Evolutionary conservation across 2,329 filamentous ascomycete species (phyloP), one percentile per base, ranked within the genome.

Genomic region (Colletotrichum phormii): DNA sequence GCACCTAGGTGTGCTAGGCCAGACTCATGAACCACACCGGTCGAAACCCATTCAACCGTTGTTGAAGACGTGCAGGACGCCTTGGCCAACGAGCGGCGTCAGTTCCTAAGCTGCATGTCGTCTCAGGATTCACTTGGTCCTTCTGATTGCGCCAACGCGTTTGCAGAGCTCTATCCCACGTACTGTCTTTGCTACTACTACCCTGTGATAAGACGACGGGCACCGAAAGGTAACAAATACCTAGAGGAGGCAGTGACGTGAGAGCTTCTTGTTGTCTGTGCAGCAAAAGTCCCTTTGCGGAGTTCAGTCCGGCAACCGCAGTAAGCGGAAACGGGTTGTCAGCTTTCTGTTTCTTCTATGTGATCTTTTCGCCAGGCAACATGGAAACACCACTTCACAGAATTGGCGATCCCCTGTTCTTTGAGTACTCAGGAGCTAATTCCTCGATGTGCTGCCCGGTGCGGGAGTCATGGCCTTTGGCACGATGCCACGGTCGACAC

Each of bases 201-300:
- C 29, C 22, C 29, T 9, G 12, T 72, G 65, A 70, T 61, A 64
- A 64, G 59, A 54, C 59, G 54, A 70, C 53, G 12, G 42, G 8
- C 57, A 46, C 24, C 31, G 26, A 26, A 49, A 22, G 8, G 51
- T 59, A 42, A 60, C 33, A 37, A 24, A 9, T 35, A 29, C 3
- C 4, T 29, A 26, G 18, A 51, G 1, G 26, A 22, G 26, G n/a
- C 51, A 64, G 54, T 49, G 59, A 49, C 46, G 60, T 42, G n/a
- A 51, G 35, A 46, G 35, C 51, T 35, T 29, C 37, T 37, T 22
- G 18, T 24, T 26, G 29, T 26, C 22, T 42, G 46, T 63, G 29
- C 60, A 53, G 59, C 54, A n/a, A 13, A 24, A 51, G 29, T 8
- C 46, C 15, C 5, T 31, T 33, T 26, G 18, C 24, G 26, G 37